phyloP scores from a whole-genome alignment of 2,329 filamentous ascomycete species.

The Alternaria alternata region DNA sequence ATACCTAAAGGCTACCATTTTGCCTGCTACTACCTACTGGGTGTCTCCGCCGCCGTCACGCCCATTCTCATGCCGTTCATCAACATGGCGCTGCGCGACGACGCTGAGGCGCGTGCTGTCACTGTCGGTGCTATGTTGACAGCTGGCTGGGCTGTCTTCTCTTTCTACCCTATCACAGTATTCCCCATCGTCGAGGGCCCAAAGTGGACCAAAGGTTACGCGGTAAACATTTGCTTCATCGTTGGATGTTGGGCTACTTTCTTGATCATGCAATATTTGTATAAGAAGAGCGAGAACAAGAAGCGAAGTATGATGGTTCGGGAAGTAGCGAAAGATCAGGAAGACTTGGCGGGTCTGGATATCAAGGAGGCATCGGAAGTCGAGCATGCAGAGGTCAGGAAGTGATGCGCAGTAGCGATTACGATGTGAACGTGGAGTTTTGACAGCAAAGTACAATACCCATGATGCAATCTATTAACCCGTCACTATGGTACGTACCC shows the following conservation, averaged over 20 bases:
- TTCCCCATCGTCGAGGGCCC: constrained; percentile 51
- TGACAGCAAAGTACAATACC: not conserved
- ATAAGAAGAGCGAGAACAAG: constrained; percentile 44
- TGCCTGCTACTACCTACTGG: constrained; percentile 47
- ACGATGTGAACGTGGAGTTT: too few relatives aligned
- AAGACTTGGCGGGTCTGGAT: constrained; percentile 32
- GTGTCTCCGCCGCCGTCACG: constrained; percentile 45
- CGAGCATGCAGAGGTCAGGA: constrained; percentile 31
- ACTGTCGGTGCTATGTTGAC: constrained; percentile 59
- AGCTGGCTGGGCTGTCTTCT: constrained; percentile 46
- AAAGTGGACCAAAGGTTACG: constrained; percentile 60
- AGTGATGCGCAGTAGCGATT: constrained; percentile 5
- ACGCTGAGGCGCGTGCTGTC: constrained; percentile 60
- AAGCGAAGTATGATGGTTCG: constrained; percentile 18
- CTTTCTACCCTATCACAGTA: constrained; percentile 47
- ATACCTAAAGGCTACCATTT: constrained; percentile 57
- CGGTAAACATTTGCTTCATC: constrained; percentile 58
- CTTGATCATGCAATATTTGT: constrained; percentile 49
- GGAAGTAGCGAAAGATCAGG: constrained; percentile 35
- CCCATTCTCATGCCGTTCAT: constrained; percentile 50
- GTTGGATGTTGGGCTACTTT: constrained; percentile 57
- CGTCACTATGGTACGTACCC: not conserved
- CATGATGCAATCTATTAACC: not conserved
- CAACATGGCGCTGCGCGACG: constrained; percentile 50
- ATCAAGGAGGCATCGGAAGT: constrained; percentile 31